Percentiles rank a stretch among this genome's conserved stretches.
These are phyloP conservation scores for Phlegmacium glaucopus DNA, from an alignment of 768 basidiomycete species.

Conservation along the genomic window DNA sequence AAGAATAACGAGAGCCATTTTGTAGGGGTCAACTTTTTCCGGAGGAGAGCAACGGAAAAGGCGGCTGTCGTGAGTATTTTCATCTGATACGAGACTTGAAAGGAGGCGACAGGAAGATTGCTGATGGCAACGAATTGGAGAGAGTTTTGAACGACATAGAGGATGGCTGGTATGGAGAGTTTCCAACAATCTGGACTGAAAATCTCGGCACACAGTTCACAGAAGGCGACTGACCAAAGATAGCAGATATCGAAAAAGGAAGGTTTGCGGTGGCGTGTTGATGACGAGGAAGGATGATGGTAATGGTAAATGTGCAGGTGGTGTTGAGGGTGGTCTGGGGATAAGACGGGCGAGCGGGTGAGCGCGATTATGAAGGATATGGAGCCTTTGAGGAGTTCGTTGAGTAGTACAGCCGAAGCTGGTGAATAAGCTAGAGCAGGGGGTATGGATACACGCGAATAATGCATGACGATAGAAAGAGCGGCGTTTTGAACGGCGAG, in stretches of 20 bases:
- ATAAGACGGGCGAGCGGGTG: constrained; percentile 39
- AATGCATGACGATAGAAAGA: constrained; percentile 97
- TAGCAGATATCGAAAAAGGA: constrained; percentile 35
- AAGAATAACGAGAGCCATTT: constrained; percentile 91
- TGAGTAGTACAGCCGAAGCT: constrained; percentile 89
- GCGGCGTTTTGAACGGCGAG: constrained; percentile 94
- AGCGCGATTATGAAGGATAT: constrained; percentile 92
- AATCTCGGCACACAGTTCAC: constrained; percentile 64
- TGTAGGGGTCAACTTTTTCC: constrained; percentile 61
- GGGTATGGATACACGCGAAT: constrained; percentile 88
- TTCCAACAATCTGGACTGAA: constrained; percentile 97
- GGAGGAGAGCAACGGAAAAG: constrained; percentile 82
- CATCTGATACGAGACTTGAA: constrained; percentile 98
- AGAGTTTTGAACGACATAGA: constrained; percentile 95
- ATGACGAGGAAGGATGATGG: not conserved
- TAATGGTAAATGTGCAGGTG: constrained; percentile 28
- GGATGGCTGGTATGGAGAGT: constrained; percentile 91
- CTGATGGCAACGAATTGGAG: constrained; percentile 95
- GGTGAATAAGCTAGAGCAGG: constrained; percentile 84
- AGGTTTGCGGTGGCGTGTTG: constrained; percentile 34
- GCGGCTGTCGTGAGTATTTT: constrained; percentile 97
- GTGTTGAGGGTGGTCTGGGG: constrained; percentile 27
- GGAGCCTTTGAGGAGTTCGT: constrained; percentile 89
- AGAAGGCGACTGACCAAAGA: constrained; percentile 48
- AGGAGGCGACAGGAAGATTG: constrained; percentile 95